Conservation (phyloP, 371 early-diverging fungal species). For the Coemansia sp. region DNA sequence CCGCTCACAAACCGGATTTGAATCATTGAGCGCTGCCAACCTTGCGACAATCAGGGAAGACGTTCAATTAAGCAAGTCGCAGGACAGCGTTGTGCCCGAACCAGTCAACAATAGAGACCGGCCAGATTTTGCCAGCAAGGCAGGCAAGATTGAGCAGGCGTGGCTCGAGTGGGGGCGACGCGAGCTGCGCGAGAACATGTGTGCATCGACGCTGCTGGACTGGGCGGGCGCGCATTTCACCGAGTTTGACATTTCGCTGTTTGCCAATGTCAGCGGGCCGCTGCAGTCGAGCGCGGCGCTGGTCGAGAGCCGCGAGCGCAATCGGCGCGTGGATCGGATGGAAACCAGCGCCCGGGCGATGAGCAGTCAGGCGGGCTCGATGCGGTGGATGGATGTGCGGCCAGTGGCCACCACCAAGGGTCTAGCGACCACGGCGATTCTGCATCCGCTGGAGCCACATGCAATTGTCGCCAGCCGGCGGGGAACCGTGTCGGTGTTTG, state of each 20-base stretch:
- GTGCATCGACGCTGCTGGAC: constrained; percentile 46
- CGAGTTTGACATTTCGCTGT: constrained; percentile 51
- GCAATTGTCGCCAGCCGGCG: constrained; percentile 38
- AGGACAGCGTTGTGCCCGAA: too few relatives aligned
- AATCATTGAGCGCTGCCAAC: too few relatives aligned
- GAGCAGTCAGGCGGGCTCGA: constrained; percentile 17
- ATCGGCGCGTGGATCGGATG: constrained; percentile 36
- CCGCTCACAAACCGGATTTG: too few relatives aligned
- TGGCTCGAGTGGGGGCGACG: constrained; percentile 46
- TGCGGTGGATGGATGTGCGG: constrained; percentile 32
- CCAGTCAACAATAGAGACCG: too few relatives aligned
- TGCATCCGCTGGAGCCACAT: constrained; percentile 47
- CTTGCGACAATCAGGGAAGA: too few relatives aligned
- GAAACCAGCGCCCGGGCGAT: constrained; percentile 32
- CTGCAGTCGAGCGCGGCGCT: constrained; percentile 44
- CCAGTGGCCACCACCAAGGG: constrained; percentile 14
- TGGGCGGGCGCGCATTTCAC: constrained; percentile 52
- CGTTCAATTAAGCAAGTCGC: too few relatives aligned
- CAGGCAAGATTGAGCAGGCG: constrained; percentile 25
- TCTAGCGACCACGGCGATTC: constrained; percentile 18
- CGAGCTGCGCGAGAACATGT: constrained; percentile 38
- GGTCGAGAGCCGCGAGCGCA: constrained; percentile 48
- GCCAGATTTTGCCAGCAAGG: too few relatives aligned
- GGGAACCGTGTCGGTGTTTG: constrained; percentile 43
- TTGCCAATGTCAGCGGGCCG: constrained; percentile 45